Conservation (phyloP, 2,329 filamentous ascomycete species). For the Endocalyx cinctus region DNA sequence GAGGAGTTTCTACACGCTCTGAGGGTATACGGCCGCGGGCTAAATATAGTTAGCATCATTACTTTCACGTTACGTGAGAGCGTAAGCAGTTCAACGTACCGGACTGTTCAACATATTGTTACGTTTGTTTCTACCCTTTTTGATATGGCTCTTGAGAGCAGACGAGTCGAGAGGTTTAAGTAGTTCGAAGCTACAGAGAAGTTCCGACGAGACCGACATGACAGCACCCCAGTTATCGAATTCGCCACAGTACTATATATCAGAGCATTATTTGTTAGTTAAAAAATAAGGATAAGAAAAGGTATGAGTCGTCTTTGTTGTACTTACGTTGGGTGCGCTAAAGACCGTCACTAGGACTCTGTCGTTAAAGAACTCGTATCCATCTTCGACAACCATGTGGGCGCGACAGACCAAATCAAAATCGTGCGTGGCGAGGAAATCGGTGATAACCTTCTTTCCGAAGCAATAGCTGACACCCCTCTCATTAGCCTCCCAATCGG, state of each 20-base stretch:
- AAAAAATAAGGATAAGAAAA: slow-evolving; percentile 10
- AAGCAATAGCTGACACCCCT: slow-evolving; percentile 97
- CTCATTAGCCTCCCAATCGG: slow-evolving; percentile 97
- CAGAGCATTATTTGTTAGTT: slow-evolving; percentile 16
- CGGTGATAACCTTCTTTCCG: slow-evolving; percentile 95
- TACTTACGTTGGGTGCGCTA: slow-evolving; percentile 86
- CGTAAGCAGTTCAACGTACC: slow-evolving; percentile 59
- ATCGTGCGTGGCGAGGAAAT: slow-evolving; percentile 90
- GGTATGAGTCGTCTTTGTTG: background rate
- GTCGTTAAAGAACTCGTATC: slow-evolving; percentile 98
- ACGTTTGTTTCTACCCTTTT: slow-evolving; percentile 92
- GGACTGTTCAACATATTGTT: slow-evolving; percentile 96
- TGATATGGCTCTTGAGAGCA: slow-evolving; percentile 96
- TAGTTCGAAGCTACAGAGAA: slow-evolving; percentile 95
- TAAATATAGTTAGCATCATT: slow-evolving; percentile 18
- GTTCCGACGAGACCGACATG: slow-evolving; percentile 92
- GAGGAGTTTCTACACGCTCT: slow-evolving; percentile 42
- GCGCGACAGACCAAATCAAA: slow-evolving; percentile 96
- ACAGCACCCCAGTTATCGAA: slow-evolving; percentile 99
- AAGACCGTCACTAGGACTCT: slow-evolving; percentile 94
- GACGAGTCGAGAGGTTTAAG: slow-evolving; percentile 95
- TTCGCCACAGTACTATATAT: slow-evolving; percentile 82
- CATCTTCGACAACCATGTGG: slow-evolving; percentile 99
- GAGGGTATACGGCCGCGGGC: slow-evolving; percentile 53
- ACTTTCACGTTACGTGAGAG: background rate